Base-by-base conservation (phyloP, 2,329 filamentous ascomycete species). In the Sarocladium strictum region DNA sequence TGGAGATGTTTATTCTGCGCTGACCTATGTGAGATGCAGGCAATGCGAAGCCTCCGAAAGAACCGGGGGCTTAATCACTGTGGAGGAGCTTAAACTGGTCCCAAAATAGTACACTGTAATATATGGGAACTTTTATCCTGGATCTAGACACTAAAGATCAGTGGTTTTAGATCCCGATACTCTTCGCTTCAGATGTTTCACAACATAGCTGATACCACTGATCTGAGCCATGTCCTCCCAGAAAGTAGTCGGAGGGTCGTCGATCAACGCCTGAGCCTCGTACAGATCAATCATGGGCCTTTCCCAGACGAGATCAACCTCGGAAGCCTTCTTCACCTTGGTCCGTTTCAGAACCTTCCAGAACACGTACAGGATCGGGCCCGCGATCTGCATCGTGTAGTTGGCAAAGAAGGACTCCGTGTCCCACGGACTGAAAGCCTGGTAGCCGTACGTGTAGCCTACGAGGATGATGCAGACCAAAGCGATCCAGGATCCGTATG, bases 271-370 rank as follows among this genome's bases (percentile, higher is more conserved):
- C 43, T 23, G 38, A 43, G 43, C 69, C 60, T 79, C 76, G 50
- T 81, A 80, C 0, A 71, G 72, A 58, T 82, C 78, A 54, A 81
- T 76, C 17, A 72, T 59, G 21, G 77, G 78, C 27, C 73, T 66
- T 58, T 82, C 74, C 79, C 79, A 76, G 40, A 80, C 68, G 9
- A 83, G 68, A 60, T 83, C 79, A 1, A 74, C 76, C 58, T 84
- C 75, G 7, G 70, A 61, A 0, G 80, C 64, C 6, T 67, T 67
- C 7, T 81, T 68, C 33, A 78, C 65, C 58, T 74, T 76, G 1
- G 81, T 85, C 33, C 69, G 71, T 67, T 80, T 78, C 61, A 81
- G 21, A 3, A 85, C 10, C 67, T 86, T 86, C 78, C 79, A 86
- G 58, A 71, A 71, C 3, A 72, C 33, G 59, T 74, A 84, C 26